Percentiles rank a stretch among this genome's conserved stretches.
Evolutionary conservation across 495 filamentous ascomycete species (phyloP).

Genomic region (Aspergillus biplanus): DNA sequence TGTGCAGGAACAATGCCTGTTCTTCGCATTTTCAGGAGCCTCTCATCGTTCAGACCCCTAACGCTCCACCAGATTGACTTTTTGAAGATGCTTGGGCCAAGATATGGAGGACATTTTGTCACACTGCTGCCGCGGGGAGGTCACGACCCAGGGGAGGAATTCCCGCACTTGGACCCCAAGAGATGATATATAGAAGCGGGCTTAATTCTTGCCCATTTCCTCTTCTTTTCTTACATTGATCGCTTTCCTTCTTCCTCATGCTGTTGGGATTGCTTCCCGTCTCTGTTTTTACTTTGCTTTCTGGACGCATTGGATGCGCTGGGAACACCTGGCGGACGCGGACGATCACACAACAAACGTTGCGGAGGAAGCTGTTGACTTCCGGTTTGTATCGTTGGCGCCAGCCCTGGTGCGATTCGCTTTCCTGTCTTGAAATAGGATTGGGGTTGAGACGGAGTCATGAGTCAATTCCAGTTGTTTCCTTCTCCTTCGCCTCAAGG

Average conservation of each 20-base stretch:
- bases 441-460: slow-evolving; percentile 18
- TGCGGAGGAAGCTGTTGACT: neutral
- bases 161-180: neutral
- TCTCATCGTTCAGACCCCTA: slow-evolving; percentile 33
- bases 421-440: slow-evolving; percentile 1
- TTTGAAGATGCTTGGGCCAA: slow-evolving; percentile 16
- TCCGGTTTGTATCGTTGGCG: neutral
- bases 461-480: slow-evolving; percentile 59
- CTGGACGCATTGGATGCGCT: slow-evolving; percentile 11
- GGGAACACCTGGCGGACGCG: neutral
- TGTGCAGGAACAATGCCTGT: slow-evolving; percentile 22
- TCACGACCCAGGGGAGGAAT: slow-evolving; percentile 2
- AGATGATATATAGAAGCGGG: slow-evolving; percentile 11
- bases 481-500: slow-evolving; percentile 50
- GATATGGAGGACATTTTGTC: slow-evolving; percentile 16
- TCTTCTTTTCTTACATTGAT: neutral
- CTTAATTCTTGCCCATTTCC: neutral
- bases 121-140: slow-evolving; percentile 9
- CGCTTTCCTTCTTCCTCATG: neutral
- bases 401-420: slow-evolving; percentile 2
- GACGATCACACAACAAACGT: neutral
- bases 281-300: neutral
- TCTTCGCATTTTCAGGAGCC: slow-evolving; percentile 27
- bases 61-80: slow-evolving; percentile 21
- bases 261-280: neutral